Evolutionary conservation across 1,139 yeast species (phyloP), one percentile per base, ranked within the genome.

Genomic region (Magnusiomyces magnusii): DNA sequence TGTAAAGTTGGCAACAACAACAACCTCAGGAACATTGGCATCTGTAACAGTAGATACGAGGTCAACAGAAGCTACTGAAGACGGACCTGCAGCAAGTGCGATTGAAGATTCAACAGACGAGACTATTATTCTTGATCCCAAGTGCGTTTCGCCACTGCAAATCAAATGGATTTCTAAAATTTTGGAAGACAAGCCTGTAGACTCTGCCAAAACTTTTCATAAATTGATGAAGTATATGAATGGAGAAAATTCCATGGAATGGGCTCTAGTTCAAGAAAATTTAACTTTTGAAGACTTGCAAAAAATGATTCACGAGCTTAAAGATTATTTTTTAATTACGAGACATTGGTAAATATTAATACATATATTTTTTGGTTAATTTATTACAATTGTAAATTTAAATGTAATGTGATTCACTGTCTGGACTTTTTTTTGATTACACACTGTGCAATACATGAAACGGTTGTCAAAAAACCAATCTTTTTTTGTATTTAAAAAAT

Each of bases 81-180:
- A 39, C 19, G 44, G 19, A 17, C 19, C 5, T 9, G 44, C 5
- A 3, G 44, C 17, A 3, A 17, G 19, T 17, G 19, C 19, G 5
- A n/a, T 17, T 5, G 59, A 62, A 13, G 53, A 54, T 41, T 21
- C 41, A 31, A 36, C 49, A 34, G 58, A 85, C 54, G 97, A 89
- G 63, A 84, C 93, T 0, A 85, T 93, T 1, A 75, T 93, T n/a
- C 71, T 84, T 15, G 97, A 92, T 63, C 99, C 99, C 0, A 93
- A 86, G 52, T 76, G 91, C 54, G 95, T 97, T 0, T 82, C 93
- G 0, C 84, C 92, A 0, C 73, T 87, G 39, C 97, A 95, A 68
- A 80, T 95, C 67, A 78, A 87, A 64, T 93, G 98, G 98, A 83
- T 93, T 36, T 80, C 83, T 58, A 87, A 87, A 67, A 82, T 92